These are phyloP conservation scores for Colletotrichum tanaceti DNA, from an alignment of 2,329 filamentous ascomycete genomes.

Conservation along the genomic window DNA sequence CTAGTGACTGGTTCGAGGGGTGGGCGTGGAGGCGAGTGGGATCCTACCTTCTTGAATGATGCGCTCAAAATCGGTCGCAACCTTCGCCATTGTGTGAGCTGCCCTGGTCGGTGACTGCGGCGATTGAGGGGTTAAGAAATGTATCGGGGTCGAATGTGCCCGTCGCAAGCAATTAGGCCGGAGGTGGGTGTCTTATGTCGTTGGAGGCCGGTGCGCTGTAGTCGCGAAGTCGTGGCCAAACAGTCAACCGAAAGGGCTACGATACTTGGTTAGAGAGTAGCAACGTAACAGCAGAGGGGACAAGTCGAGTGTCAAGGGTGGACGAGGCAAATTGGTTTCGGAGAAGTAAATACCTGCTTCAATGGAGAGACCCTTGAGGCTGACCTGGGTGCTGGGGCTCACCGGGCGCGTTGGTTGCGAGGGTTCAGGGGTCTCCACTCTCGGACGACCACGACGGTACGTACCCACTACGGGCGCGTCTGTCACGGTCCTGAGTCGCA, in stretches of 20 bases:
- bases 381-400: constrained; percentile 15
- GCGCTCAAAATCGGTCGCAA: constrained; percentile 64
- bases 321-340: constrained; percentile 8
- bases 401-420: constrained; percentile 27
- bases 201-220: neutral
- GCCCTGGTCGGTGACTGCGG: neutral
- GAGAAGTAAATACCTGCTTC: neutral
- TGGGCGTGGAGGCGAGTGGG: constrained; percentile 17
- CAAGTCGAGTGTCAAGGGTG: neutral
- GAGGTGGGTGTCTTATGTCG: neutral
- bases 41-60: constrained; percentile 64
- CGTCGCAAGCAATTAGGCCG: neutral
- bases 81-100: constrained; percentile 53
- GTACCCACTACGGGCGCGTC: neutral
- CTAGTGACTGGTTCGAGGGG: constrained; percentile 19
- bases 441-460: neutral
- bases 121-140: neutral
- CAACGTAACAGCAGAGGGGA: neutral
- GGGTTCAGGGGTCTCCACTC: constrained; percentile 16
- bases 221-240: neutral
- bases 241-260: neutral
- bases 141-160: neutral
- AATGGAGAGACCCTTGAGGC: constrained; percentile 28
- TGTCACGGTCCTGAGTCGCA: neutral
- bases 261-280: neutral